phyloP scores from a whole-genome alignment of 768 basidiomycete genomes.

The Phaeotremella skinneri region DNA sequence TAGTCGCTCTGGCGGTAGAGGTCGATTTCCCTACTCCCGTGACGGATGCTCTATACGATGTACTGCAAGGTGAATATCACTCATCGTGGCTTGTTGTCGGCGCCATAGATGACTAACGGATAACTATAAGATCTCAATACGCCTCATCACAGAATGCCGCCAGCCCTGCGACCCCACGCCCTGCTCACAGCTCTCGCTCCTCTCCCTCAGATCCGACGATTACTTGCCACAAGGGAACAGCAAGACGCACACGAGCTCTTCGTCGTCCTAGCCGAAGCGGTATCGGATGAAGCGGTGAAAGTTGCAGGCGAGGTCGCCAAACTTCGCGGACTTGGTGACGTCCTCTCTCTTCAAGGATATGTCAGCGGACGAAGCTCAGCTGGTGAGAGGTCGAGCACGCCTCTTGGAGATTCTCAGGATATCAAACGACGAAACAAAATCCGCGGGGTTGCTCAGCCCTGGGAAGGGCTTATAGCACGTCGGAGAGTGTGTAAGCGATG shows the following conservation, averaged over 20 bases:
- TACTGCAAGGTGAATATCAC: conserved; percentile 62
- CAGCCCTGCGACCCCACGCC: conserved; percentile 67
- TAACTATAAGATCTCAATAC: conserved; percentile 50
- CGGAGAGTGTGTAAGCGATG: conserved; percentile 81
- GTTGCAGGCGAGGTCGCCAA: conserved; percentile 69
- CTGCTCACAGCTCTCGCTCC: conserved; percentile 69
- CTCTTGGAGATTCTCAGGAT: conserved; percentile 8
- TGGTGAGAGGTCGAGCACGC: not conserved
- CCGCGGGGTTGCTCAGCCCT: conserved; percentile 43
- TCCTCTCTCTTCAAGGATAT: conserved; percentile 32
- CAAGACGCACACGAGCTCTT: conserved; percentile 99
- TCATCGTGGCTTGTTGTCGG: not conserved
- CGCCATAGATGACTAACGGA: not conserved
- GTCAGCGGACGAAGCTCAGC: conserved; percentile 5
- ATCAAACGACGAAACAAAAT: conserved; percentile 23
- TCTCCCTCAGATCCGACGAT: conserved; percentile 51
- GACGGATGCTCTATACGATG: conserved; percentile 71
- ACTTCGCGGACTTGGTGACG: conserved; percentile 67
- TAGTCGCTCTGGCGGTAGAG: conserved; percentile 72
- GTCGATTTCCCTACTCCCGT: conserved; percentile 82
- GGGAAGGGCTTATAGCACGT: conserved; percentile 84
- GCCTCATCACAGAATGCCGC: conserved; percentile 53
- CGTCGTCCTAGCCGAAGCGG: conserved; percentile 81
- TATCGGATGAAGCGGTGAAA: conserved; percentile 76
- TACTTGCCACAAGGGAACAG: conserved; percentile 83